Percentiles rank a stretch among this genome's conserved stretches.
phyloP scores from a whole-genome alignment of 306 rosid genomes.

The Vigna trinervia region DNA sequence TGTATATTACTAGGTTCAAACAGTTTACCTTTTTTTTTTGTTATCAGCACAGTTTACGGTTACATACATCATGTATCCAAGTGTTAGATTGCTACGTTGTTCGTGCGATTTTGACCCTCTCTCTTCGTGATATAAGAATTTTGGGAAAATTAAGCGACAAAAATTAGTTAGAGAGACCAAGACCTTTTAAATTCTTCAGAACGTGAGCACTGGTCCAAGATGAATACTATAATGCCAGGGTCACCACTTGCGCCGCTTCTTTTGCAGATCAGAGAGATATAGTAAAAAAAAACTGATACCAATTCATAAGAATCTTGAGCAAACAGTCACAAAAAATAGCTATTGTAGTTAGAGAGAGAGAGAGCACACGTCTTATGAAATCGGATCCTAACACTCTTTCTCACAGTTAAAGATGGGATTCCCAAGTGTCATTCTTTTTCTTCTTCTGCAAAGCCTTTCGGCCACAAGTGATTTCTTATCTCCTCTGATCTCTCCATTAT shows the following conservation, averaged over 20 bases:
- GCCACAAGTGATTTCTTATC: constrained; percentile 49
- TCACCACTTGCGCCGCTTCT: neutral
- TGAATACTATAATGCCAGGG: neutral
- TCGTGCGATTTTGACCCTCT: neutral
- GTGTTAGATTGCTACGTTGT: constrained; percentile 16
- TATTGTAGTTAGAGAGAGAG: neutral
- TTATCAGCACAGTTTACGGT: no score
- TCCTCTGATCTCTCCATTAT: constrained; percentile 61
- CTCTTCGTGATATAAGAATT: neutral
- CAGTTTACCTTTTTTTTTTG: no score
- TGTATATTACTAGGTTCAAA: neutral
- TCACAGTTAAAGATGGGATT: constrained; percentile 52
- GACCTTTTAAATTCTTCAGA: neutral
- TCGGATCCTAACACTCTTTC: neutral
- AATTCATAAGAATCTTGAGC: neutral
- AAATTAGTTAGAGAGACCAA: neutral
- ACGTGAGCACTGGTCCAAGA: neutral
- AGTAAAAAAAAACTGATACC: neutral
- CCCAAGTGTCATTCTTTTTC: constrained; percentile 36
- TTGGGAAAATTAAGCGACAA: neutral
- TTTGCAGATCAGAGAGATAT: neutral
- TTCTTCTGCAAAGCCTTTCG: constrained; percentile 46
- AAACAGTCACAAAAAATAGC: neutral
- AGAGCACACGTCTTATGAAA: neutral
- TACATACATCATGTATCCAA: neutral